phyloP scores from a whole-genome alignment of 2,329 filamentous ascomycete genomes.

The Monilinia vaccinii-corymbosi region DNA sequence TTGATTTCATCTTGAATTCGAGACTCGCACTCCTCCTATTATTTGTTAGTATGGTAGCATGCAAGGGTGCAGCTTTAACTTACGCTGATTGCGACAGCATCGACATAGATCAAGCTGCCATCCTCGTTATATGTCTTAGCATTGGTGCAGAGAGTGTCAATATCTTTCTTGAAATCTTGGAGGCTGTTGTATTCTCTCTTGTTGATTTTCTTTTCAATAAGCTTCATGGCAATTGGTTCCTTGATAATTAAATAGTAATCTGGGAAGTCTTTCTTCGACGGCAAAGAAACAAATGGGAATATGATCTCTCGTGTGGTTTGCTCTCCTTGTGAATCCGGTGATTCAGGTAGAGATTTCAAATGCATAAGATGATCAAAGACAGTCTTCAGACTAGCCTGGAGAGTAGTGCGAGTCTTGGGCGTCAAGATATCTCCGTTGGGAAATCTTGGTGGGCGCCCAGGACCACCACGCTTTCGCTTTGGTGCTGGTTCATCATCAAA shows the following conservation, averaged over 20 bases:
- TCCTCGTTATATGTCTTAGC: constrained; percentile 97
- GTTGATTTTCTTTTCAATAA: constrained; percentile 91
- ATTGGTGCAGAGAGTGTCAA: constrained; percentile 78
- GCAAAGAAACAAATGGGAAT: constrained; percentile 86
- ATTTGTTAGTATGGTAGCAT: constrained; percentile 29
- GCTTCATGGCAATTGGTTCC: constrained; percentile 90
- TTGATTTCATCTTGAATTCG: constrained; percentile 45
- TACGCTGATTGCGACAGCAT: constrained; percentile 90
- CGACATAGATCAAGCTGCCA: constrained; percentile 80
- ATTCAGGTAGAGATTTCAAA: constrained; percentile 27
- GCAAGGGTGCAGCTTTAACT: constrained; percentile 29
- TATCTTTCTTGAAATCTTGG: constrained; percentile 72
- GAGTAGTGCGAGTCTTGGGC: constrained; percentile 59
- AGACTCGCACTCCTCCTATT: constrained; percentile 47
- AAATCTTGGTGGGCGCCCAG: constrained; percentile 53
- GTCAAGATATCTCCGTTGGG: constrained; percentile 49
- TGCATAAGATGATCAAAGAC: constrained; percentile 76
- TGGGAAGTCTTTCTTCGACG: constrained; percentile 79
- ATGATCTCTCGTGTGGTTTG: constrained; percentile 72
- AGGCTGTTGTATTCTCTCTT: constrained; percentile 83
- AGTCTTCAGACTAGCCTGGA: constrained; percentile 70
- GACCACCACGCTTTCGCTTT: constrained; percentile 68
- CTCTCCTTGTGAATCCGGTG: constrained; percentile 33
- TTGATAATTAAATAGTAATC: constrained; percentile 95
- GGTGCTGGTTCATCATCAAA: constrained; percentile 67